Evolutionary conservation across 139 green algal genomes (phyloP).

Genomic region (Ettlia oleoabundans): DNA sequence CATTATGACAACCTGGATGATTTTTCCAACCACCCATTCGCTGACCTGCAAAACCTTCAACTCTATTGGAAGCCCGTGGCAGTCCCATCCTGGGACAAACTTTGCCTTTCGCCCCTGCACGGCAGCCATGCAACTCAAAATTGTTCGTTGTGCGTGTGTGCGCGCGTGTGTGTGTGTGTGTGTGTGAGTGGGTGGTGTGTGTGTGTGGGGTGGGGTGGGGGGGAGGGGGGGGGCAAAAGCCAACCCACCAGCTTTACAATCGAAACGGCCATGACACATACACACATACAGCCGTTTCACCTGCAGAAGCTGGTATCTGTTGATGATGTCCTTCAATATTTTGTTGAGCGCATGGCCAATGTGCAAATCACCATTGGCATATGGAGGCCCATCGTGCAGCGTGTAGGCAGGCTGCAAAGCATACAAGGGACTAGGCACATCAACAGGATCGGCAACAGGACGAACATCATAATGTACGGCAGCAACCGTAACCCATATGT

Average conservation of each 20-base stretch:
- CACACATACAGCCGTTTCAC: neutral
- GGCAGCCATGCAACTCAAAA: no score
- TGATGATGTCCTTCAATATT: conserved; percentile 97
- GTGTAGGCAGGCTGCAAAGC: conserved; percentile 79
- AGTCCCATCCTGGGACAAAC: conserved; percentile 98
- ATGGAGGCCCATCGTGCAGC: conserved; percentile 98
- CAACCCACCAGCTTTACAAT: neutral
- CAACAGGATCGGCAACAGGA: no score
- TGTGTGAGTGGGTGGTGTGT: no score
- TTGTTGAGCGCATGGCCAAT: conserved; percentile 99
- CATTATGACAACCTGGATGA: no score
- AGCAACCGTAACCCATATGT: no score
- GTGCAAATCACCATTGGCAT: conserved; percentile 99
- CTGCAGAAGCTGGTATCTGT: conserved; percentile 66
- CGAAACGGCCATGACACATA: neutral
- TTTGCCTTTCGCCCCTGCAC: conserved; percentile 68
- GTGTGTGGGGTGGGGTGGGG: no score
- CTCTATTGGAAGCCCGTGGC: conserved; percentile 98
- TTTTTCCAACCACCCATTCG: neutral
- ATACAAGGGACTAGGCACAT: no score
- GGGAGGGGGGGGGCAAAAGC: no score
- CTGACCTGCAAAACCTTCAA: conserved; percentile 82
- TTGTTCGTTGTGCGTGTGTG: no score
- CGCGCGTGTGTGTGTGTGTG: no score
- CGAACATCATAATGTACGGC: no score